These are phyloP conservation scores for Emiliania huxleyi DNA, from an alignment of 78 protist genomes.

Conservation along the genomic window DNA sequence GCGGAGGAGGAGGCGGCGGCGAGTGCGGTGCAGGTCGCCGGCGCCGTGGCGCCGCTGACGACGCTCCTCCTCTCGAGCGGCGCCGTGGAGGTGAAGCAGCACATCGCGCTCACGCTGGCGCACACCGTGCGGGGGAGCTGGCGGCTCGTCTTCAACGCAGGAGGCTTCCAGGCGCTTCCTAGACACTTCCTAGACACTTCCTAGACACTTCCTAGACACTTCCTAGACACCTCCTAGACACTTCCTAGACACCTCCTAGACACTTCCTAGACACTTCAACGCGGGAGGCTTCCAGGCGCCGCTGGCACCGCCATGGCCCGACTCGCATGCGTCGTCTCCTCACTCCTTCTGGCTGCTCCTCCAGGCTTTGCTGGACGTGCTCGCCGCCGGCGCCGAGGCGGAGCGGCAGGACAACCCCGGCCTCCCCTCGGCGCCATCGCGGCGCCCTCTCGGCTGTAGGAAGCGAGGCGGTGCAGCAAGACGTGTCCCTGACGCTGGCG, in stretches of 20 bases:
- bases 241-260: no score
- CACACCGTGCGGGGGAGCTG: neutral
- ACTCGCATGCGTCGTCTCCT: no score
- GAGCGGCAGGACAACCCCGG: neutral
- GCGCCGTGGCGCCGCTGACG: neutral
- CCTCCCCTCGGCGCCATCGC: no score
- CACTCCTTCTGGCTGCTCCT: no score
- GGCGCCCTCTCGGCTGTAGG: no score
- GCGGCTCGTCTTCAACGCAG: neutral
- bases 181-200: no score
- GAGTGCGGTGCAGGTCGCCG: neutral
- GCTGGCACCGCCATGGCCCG: no score
- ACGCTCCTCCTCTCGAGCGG: neutral
- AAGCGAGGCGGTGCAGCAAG: neutral
- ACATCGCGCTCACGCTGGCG: neutral
- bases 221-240: no score
- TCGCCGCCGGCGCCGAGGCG: neutral
- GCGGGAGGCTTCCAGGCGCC: no score
- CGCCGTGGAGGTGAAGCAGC: neutral
- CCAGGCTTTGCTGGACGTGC: neutral
- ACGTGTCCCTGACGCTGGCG: neutral
- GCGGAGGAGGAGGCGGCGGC: neutral
- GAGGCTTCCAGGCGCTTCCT: neutral
- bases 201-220: no score
- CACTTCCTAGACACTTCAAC: no score